A percentile compares a stretch with the other conserved stretches of the same genome.
phyloP scores from a whole-genome alignment of 2,329 filamentous ascomycete species.

The Ceratocystis cacaofunesta region DNA sequence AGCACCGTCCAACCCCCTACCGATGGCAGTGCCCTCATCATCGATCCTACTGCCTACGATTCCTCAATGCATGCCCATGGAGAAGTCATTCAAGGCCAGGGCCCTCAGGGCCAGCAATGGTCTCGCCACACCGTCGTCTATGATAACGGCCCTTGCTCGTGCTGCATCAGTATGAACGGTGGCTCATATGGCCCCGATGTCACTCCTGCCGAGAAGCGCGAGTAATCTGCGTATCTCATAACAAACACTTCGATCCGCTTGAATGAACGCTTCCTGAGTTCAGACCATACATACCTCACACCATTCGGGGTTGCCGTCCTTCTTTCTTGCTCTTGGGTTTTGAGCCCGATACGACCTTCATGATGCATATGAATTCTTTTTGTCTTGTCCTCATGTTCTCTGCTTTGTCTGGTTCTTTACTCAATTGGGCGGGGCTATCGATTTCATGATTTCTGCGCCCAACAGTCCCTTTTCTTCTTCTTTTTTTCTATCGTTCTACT shows the following conservation, averaged over 20 bases:
- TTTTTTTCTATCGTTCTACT: background rate
- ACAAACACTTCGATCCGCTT: background rate
- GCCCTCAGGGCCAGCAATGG: constrained; percentile 37
- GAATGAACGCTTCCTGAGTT: constrained; percentile 9
- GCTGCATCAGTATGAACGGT: constrained; percentile 34
- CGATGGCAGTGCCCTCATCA: background rate
- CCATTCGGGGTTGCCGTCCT: background rate
- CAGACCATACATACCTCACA: background rate
- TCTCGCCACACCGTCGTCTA: constrained; percentile 45
- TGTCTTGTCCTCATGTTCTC: constrained; percentile 1
- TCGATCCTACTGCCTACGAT: constrained; percentile 20
- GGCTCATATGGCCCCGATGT: constrained; percentile 42
- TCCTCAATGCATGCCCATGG: constrained; percentile 29
- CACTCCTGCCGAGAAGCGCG: constrained; percentile 37
- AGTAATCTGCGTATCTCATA: constrained; percentile 7
- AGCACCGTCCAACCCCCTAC: background rate
- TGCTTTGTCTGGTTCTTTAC: background rate
- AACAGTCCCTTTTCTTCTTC: background rate
- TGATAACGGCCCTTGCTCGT: constrained; percentile 41
- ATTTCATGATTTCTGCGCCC: background rate
- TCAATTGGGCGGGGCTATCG: background rate
- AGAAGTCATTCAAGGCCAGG: constrained; percentile 35
- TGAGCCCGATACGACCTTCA: constrained; percentile 3
- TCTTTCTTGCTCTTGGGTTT: background rate
- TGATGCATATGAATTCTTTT: constrained; percentile 1